phyloP scores from a whole-genome alignment of 768 basidiomycete species.

The Suillus paluster region DNA sequence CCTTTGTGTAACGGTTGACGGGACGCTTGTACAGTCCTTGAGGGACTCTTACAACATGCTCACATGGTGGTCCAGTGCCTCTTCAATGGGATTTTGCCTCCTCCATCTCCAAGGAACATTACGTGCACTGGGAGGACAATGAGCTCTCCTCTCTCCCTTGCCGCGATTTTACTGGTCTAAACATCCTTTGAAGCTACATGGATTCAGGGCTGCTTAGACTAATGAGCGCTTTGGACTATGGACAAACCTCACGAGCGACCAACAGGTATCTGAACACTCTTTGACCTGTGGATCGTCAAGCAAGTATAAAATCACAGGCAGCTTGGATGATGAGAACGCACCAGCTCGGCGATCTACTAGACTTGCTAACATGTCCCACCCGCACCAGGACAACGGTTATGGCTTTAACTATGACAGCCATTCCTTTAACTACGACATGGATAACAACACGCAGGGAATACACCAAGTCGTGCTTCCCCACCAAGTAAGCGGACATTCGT shows the following conservation, averaged over 20 bases:
- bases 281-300: not conserved
- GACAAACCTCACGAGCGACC: not conserved
- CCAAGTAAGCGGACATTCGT: not conserved
- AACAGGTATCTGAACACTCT: not conserved
- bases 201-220: not conserved
- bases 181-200: not conserved
- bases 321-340: not conserved
- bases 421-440: not conserved
- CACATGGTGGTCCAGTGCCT: not conserved
- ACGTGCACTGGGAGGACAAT: not conserved
- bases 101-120: not conserved
- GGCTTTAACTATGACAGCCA: not conserved
- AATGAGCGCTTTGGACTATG: not conserved
- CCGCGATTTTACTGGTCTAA: not conserved
- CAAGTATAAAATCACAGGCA: not conserved
- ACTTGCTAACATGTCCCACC: not conserved
- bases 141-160: not conserved
- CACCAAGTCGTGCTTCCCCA: not conserved
- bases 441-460: conserved; percentile 4
- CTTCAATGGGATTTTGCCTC: not conserved
- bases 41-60: not conserved
- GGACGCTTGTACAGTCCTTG: not conserved
- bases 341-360: not conserved
- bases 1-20: not conserved
- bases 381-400: not conserved